A percentile compares a stretch with the other conserved stretches of the same genome.
These are phyloP conservation scores for Hypoxylon sp. DNA, from an alignment of 2,329 filamentous ascomycete species.

Conservation along the genomic window DNA sequence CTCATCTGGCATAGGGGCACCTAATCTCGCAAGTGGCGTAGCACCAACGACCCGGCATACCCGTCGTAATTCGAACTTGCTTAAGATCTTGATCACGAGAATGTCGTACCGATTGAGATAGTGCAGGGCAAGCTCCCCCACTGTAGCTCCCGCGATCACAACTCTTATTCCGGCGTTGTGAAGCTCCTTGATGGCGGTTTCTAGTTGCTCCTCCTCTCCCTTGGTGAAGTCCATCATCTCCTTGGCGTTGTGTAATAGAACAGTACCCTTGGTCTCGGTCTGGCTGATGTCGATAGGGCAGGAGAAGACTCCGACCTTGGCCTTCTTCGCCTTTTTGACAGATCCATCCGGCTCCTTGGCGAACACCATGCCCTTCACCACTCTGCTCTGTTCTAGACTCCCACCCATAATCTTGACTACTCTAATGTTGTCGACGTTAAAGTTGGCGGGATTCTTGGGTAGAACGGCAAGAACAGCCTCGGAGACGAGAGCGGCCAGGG, in stretches of 20 bases:
- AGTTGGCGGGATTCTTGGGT: constrained; percentile 94
- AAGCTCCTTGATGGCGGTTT: constrained; percentile 92
- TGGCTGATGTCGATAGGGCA: constrained; percentile 96
- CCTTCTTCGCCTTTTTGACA: constrained; percentile 90
- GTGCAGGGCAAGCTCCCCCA: constrained; percentile 95
- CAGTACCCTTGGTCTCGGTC: constrained; percentile 99
- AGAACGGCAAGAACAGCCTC: constrained; percentile 88
- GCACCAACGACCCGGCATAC: constrained; percentile 96
- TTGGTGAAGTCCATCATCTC: constrained; percentile 99
- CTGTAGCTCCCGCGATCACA: constrained; percentile 89
- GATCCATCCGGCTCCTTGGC: constrained; percentile 92
- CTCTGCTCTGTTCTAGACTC: constrained; percentile 90
- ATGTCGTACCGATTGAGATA: constrained; percentile 98
- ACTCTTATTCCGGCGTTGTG: constrained; percentile 94
- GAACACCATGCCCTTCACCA: constrained; percentile 99
- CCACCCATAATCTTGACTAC: constrained; percentile 99
- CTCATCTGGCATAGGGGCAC: constrained; percentile 99
- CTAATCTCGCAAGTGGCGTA: constrained; percentile 93
- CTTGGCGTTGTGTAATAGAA: constrained; percentile 95
- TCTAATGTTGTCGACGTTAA: constrained; percentile 98
- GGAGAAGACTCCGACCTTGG: constrained; percentile 96
- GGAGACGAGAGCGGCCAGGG: constrained; percentile 86
- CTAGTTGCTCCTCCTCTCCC: constrained; percentile 93
- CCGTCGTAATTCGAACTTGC: constrained; percentile 96
- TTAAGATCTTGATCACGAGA: constrained; percentile 94